Base-by-base conservation (phyloP, 768 basidiomycete genomes). In the Pluteus cervinus region DNA sequence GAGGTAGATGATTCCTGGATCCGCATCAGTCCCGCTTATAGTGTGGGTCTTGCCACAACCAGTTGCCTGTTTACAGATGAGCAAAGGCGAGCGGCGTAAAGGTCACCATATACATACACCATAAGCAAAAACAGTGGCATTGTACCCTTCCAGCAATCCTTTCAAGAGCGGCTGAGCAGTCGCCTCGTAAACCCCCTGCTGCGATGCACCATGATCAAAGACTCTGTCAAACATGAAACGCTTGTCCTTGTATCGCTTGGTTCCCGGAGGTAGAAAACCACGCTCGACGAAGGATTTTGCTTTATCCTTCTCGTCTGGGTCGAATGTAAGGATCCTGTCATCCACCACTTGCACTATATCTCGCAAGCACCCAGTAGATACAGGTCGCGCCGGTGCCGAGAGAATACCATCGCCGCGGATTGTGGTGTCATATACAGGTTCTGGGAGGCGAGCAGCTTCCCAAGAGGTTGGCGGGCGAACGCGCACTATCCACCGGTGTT, bases 1-100 rank as follows among this genome's bases (percentile, higher is more conserved):
- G 41, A 90, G 73, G 61, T 98, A 92, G 57, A 98, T 96, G 51
- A 96, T 81, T 21, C 96, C 96, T 12, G 89, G 90, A 56, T 94
- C 86, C 15, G 58, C 55, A 30, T 85, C 82, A 24, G 86, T 84
- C 40, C 94, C 94, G 51, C 91, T 96, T 58, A 99, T 97, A 14
- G 96, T 99, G 61, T 98, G 93, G 4, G 96, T 99, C 63, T 99
- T 99, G 46, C 96, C 96, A 57, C 96, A 98, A n/a, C 96, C 96
- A n/a, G 96, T 98, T 16, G 96, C 96, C 96, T 98, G 53, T 14
- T 45, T 32, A 20, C 47, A 38, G 36, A 17, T 35, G 33, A 36
- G 33, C 18, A 41, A 20, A 15, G 37, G 14, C 25, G 24, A 7
- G 33, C 40, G 36, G 35, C 23, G 35, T 15, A 43, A 44, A n/a